Percentiles rank a stretch among this genome's conserved stretches.
Evolutionary conservation across 2,329 filamentous ascomycete species (phyloP).

Genomic region (Colletotrichum echinochloae): DNA sequence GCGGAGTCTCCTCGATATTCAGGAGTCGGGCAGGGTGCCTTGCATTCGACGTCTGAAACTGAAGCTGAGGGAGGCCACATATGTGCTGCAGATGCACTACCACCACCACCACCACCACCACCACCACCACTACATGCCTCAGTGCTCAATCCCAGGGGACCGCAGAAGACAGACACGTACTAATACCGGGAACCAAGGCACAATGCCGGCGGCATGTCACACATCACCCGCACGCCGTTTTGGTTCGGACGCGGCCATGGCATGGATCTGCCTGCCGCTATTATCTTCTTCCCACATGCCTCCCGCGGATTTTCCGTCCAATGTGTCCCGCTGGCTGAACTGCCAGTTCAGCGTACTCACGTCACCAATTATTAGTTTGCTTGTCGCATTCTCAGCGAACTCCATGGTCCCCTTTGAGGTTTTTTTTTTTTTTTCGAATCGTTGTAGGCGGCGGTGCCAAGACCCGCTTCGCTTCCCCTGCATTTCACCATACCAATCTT

Average conservation of each 20-base stretch:
- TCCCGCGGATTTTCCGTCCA: conserved; percentile 4
- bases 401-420: conserved; percentile 16
- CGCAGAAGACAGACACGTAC: background rate
- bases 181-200: background rate
- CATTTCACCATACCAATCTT: conserved; percentile 31
- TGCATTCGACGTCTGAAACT: conserved; percentile 29
- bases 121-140: too few species aligned
- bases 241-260: conserved; percentile 2
- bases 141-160: too few species aligned
- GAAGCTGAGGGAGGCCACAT: background rate
- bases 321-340: background rate
- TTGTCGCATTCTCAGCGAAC: background rate
- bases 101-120: background rate
- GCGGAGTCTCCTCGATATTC: conserved; percentile 28
- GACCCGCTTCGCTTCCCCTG: conserved; percentile 36
- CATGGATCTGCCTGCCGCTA: conserved; percentile 33
- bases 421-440: background rate
- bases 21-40: conserved; percentile 12
- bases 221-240: background rate
- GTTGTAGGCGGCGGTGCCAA: conserved; percentile 23
- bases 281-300: conserved; percentile 23
- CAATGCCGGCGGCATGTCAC: background rate
- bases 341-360: background rate
- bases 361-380: background rate
- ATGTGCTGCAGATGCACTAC: background rate